Evolutionary conservation across 2,329 filamentous ascomycete species (phyloP), one percentile per base, ranked within the genome.

Genomic region (Colletotrichum gloeosporioides): DNA sequence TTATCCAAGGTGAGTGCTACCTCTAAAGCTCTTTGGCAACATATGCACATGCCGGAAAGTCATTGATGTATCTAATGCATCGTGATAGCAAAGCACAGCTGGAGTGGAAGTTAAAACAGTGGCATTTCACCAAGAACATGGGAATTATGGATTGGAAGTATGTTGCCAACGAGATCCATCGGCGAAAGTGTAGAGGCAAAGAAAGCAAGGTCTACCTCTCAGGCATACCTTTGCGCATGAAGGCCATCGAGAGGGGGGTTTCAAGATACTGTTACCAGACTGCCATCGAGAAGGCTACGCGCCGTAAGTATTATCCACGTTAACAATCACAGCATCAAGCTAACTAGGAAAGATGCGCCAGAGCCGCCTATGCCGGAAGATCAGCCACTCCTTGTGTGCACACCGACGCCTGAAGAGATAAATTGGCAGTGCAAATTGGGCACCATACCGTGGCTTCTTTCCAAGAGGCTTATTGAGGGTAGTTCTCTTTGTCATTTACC

Each of bases 41-140:
- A 15, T 2, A 15, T 6, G 0, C 18, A 22, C 3, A 18, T 57
- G 9, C 18, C 25, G 8, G 1, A 36, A 5, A 4, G 18, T 29
- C 6, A 12, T 5, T n/a, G 6, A 15, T 53, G 7, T 53, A 4
- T 53, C 44, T 22, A 22, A 53, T 4, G 16, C 4, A 34, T 8
- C 0, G 3, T 49, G 4, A 3, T 5, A 75, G 61, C 22, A 75
- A 75, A 31, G 29, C 53, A 4, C 72, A 61, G 4, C 6, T 75
- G 12, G 68, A 62, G 15, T 59, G 34, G 34, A 75, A 66, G 8
- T 53, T 71, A 1, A 66, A 55, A 39, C 61, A 71, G 15, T 71
- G 68, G 72, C 44, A n/a, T 13, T 16, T 71, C n/a, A 15, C 61
- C 8, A 74, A 69, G 12, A 74, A 74, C 7, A 44, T 74, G 59